Conservation (phyloP, 2,329 filamentous ascomycete genomes). For the Zasmidium angulare region DNA sequence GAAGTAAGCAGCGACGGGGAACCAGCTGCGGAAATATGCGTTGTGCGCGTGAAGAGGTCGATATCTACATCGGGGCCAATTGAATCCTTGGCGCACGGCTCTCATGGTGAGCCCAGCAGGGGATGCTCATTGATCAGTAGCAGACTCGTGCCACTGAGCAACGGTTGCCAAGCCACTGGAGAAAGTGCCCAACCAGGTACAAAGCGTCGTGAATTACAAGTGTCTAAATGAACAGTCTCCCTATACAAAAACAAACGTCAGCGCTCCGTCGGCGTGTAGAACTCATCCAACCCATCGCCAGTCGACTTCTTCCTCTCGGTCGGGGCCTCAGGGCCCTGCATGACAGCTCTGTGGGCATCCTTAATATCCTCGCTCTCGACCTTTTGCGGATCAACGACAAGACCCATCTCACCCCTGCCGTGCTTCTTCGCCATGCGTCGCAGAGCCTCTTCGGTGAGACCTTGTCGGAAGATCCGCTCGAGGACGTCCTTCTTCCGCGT, state of each 20-base stretch:
- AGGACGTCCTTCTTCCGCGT: conserved; percentile 85
- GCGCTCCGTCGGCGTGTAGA: not conserved
- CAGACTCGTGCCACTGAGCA: too few relatives aligned
- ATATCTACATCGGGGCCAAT: too few relatives aligned
- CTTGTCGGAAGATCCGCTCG: conserved; percentile 72
- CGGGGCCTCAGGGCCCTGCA: not conserved
- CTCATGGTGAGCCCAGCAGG: too few relatives aligned
- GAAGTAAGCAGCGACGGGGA: too few relatives aligned
- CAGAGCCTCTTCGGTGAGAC: conserved; percentile 68
- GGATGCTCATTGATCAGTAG: too few relatives aligned
- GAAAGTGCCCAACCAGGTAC: not conserved
- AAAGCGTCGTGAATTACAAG: not conserved
- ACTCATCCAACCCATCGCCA: conserved; percentile 1
- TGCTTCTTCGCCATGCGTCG: conserved; percentile 42
- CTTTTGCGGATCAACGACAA: conserved; percentile 17
- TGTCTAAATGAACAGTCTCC: not conserved
- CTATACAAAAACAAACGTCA: conserved; percentile 1
- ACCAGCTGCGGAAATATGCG: too few relatives aligned
- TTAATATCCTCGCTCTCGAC: conserved; percentile 21
- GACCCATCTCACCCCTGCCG: conserved; percentile 18
- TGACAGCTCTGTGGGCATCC: conserved; percentile 6
- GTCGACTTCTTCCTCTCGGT: not conserved
- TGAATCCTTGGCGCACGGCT: too few relatives aligned
- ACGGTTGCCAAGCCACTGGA: too few relatives aligned
- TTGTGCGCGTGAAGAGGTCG: too few relatives aligned